Evolutionary conservation across 495 filamentous ascomycete species (phyloP), one percentile per base, ranked within the genome.

Genomic region (Penicillium bialowiezense): DNA sequence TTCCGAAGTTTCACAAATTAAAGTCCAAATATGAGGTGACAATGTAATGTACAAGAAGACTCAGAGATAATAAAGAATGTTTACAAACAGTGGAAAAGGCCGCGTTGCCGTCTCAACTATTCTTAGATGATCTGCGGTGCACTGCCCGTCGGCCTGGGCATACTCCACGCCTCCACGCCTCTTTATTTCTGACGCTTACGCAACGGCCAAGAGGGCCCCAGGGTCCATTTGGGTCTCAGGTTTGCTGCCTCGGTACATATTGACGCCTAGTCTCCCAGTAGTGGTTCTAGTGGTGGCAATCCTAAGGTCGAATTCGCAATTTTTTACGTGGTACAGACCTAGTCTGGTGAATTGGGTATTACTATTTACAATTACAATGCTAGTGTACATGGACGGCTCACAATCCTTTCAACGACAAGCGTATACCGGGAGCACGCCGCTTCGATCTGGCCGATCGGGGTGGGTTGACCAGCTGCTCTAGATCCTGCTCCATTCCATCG

Each of bases 81-180:
- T 50, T 55, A 48, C 42, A 29, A 32, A 32, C 12, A 8, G 33
- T 52, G 55, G 34, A 40, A 44, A 51, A 55, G 64, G 60, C 61
- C 62, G 61, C 61, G 64, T 67, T 65, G 64, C 62, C 56, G 50
- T 62, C 61, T 62, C 64, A 58, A 62, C 61, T 67, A 67, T 65
- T 67, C 62, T 65, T 65, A 67, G 60, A 56, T 52, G 52, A 54
- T 50, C 50, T 51, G 34, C 47, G 31, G 37, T 52, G 58, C 54
- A 41, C 24, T 31, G 23, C 24, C n/a, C n/a, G n/a, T n/a, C 41
- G 37, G 23, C 23, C 37, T 47, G 44, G 44, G 34, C 29, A 18
- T 14, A 26, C 13, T 46, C 21, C 20, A 17, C 21, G 7, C n/a
- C 18, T 35, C 28, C 23, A 26, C 29, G 7, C 10, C 29, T 10